Base-by-base conservation (phyloP, 129 eudicot species). In the Pseudognaphalium luteoalbum region DNA sequence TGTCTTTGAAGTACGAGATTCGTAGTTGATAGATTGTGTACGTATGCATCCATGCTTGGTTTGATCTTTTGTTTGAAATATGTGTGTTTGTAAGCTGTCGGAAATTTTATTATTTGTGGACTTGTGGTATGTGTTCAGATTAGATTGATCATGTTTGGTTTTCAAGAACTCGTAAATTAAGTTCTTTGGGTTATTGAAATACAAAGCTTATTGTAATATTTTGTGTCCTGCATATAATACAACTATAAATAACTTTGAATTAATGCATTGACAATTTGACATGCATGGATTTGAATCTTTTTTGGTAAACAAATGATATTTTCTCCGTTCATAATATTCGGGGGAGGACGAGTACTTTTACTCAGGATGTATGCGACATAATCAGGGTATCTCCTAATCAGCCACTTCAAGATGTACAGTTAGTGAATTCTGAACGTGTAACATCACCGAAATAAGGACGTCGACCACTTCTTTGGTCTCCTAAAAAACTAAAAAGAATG, bases 1-100 rank as follows among this genome's bases (percentile, higher is more conserved):
- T 81, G 87, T 81, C 65, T 93, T 92, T 81, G 96, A 85, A 92
- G 97, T 89, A 22, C 83, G 93, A 67, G 88, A 89, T 67, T 72
- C 79, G 6, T 80, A 73, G 41, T 33, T 71, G 25, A 33, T 4
- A 33, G 25, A 33, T 61, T 32, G 60, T 62, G 66, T 32, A 32
- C 34, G 34, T 39, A 75, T 52, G 80, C 22, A 32, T 25, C 47
- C 63, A 75, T 58, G 19, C 2, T 11, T 65, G 72, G 11, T 33
- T 78, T 32, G 68, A 29, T 62, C 66, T 22, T 50, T 35, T 15
- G 62, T 51, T 65, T 72, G 57, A 47, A 29, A 54, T 22, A 51
- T 56, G 44, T 39, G 61, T 79, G 76, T 64, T 37, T 60, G 25
- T 11, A 37, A 10, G 12, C 16, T 63, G 73, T 66, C 66, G 65